Conservation (phyloP, 345 rosid genomes). For the Ceriops decandra region DNA sequence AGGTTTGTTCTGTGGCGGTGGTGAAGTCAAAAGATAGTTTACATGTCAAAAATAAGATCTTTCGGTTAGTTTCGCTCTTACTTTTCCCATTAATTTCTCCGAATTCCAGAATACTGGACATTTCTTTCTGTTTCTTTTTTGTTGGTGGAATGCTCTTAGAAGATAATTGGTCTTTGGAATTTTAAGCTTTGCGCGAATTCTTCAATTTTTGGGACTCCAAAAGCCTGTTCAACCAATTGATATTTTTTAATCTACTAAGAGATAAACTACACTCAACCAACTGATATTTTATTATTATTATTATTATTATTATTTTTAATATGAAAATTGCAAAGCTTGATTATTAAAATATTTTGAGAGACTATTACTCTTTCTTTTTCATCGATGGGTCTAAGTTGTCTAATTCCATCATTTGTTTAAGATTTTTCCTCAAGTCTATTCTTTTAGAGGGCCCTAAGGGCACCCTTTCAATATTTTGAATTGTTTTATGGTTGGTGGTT, state of each 20-base stretch:
- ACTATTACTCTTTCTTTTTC: not conserved
- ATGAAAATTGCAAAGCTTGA: too few relatives aligned
- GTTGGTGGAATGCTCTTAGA: constrained; percentile 12
- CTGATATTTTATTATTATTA: too few relatives aligned
- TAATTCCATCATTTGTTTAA: not conserved
- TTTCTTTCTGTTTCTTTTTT: constrained; percentile 13
- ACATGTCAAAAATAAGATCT: not conserved
- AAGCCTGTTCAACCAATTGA: constrained; percentile 5
- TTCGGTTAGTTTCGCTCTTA: constrained; percentile 25
- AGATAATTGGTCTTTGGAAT: constrained; percentile 12
- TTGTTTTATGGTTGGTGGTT: constrained; percentile 10
- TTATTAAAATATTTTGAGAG: too few relatives aligned
- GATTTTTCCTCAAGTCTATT: constrained; percentile 7
- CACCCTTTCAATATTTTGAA: constrained; percentile 14
- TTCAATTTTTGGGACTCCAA: constrained; percentile 16
- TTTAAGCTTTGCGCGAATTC: constrained; percentile 16
- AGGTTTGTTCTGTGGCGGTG: not conserved
- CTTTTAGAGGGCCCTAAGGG: not conserved
- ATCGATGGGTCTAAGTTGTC: constrained; percentile 11
- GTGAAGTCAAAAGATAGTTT: constrained; percentile 19
- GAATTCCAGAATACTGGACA: constrained; percentile 23
- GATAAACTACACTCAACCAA: too few relatives aligned
- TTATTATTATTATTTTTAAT: too few relatives aligned
- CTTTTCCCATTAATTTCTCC: not conserved
- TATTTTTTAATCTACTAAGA: too few relatives aligned